Base-by-base conservation (phyloP, 2,329 filamentous ascomycete species). In the Diaporthe humulicola region DNA sequence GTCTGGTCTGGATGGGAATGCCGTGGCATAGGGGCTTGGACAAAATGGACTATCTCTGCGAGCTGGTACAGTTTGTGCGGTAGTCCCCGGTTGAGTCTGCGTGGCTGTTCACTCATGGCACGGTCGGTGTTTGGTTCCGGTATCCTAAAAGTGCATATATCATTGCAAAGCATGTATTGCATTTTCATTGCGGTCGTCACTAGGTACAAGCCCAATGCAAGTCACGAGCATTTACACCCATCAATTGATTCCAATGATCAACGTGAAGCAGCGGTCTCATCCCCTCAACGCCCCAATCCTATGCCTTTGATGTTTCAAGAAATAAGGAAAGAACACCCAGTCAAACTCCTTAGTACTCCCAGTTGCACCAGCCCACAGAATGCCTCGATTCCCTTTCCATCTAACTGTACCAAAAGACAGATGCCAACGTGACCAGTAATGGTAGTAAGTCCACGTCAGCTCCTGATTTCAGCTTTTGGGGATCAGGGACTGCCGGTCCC, bases 101-200 rank as follows among this genome's bases (percentile, higher is more conserved):
- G 48, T 40, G 64, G 64, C 50, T 52, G 30, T 48, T 52, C 64
- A 67, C 64, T 54, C 64, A 69, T 40, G 17, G 54, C 22, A 36
- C 33, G 64, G 48, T 69, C 48, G 64, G 64, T 69, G 48, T 69
- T 69, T 28, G 64, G 64, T 54, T 69, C 61, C 22, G 64, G 64
- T 69, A 54, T 54, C 64, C 64, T 50, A 69, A 69, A 69, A 69
- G 64, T 69, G 64, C 64, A 69, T 69, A 54, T 69, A 40, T 69
- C 45, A 69, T 69, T 69, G 64, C 64, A 48, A 69, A 54, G 64
- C 64, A 69, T 69, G 64, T 69, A 38, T 52, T 69, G 64, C 64
- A 69, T 69, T 54, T 69, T 48, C 64, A 52, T 54, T 30, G n/a
- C 64, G 48, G 48, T 69, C 45, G 52, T 30, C 64, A 69, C 48